Evolutionary conservation across 352 stramenopile genomes (phyloP).

Genomic region (Phytophthora cactorum): DNA sequence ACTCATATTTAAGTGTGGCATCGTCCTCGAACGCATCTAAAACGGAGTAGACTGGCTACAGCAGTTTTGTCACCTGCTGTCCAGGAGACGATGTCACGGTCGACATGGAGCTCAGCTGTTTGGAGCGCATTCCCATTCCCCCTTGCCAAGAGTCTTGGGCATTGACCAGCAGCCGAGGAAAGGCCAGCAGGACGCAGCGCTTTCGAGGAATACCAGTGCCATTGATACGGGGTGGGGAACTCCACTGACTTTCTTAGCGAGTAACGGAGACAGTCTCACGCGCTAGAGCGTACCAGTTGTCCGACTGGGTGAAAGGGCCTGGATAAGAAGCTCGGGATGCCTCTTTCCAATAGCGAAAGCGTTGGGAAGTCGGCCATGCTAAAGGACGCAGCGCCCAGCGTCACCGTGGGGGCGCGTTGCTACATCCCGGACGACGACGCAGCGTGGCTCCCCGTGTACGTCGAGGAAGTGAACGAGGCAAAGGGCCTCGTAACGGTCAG

Average conservation of each 20-base stretch:
- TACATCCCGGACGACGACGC: slow-evolving; percentile 73
- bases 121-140: slow-evolving; percentile 31
- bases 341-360: slow-evolving; percentile 30
- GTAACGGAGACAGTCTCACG: slow-evolving; percentile 22
- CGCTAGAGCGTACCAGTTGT: slow-evolving; percentile 10
- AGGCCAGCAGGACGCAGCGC: slow-evolving; percentile 18
- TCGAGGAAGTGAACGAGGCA: slow-evolving; percentile 65
- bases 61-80: slow-evolving; percentile 18
- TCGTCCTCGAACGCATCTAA: slow-evolving; percentile 7
- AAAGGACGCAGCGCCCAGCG: slow-evolving; percentile 35
- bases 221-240: slow-evolving; percentile 7
- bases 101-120: slow-evolving; percentile 43
- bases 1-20: slow-evolving; percentile 12
- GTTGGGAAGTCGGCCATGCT: slow-evolving; percentile 14
- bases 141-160: slow-evolving; percentile 21
- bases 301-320: background rate
- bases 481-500: slow-evolving; percentile 49
- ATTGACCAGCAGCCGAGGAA: slow-evolving; percentile 34
- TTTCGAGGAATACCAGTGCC: slow-evolving; percentile 12
- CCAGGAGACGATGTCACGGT: slow-evolving; percentile 27
- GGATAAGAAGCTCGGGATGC: slow-evolving; percentile 11
- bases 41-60: slow-evolving; percentile 33
- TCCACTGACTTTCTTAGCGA: slow-evolving; percentile 18
- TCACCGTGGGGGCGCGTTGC: slow-evolving; percentile 69
- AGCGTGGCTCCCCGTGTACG: slow-evolving; percentile 77